Conservation (phyloP, 345 rosid genomes). For the Acer yangbiense region DNA sequence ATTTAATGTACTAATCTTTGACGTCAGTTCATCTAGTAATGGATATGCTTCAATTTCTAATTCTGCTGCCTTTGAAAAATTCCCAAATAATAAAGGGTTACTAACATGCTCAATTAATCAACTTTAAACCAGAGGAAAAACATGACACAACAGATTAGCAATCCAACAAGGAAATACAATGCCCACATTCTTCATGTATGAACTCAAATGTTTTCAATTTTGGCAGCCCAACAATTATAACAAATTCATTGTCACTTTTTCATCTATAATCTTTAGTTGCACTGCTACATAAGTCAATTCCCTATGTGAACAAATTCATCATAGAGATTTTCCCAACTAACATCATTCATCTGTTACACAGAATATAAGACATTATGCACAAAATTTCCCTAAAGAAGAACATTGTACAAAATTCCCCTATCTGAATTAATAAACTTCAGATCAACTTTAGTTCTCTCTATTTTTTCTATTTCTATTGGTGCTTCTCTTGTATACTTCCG, state of each 20-base stretch:
- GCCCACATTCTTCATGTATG: not conserved
- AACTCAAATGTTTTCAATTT: not conserved
- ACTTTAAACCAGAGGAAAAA: slow-evolving; percentile 10
- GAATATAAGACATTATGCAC: not conserved
- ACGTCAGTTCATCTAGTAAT: slow-evolving; percentile 88
- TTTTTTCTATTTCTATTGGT: too few relatives aligned
- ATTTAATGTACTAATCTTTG: slow-evolving; percentile 95
- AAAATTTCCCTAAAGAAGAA: not conserved
- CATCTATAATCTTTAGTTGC: slow-evolving; percentile 3
- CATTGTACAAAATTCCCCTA: not conserved
- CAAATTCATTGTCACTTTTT: not conserved
- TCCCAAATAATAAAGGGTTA: slow-evolving; percentile 23
- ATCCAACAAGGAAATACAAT: not conserved
- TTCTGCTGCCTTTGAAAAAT: slow-evolving; percentile 81
- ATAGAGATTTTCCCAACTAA: not conserved
- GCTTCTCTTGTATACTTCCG: too few relatives aligned
- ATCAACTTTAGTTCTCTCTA: too few relatives aligned
- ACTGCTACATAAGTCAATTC: not conserved
- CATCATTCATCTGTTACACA: not conserved
- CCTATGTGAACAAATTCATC: not conserved
- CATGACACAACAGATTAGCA: not conserved
- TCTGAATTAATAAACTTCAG: too few relatives aligned
- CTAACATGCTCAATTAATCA: slow-evolving; percentile 18
- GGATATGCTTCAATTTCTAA: slow-evolving; percentile 99
- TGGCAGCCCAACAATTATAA: too few relatives aligned